Base-by-base conservation (phyloP, 139 green algal genomes). In the Asterochloris erici region DNA sequence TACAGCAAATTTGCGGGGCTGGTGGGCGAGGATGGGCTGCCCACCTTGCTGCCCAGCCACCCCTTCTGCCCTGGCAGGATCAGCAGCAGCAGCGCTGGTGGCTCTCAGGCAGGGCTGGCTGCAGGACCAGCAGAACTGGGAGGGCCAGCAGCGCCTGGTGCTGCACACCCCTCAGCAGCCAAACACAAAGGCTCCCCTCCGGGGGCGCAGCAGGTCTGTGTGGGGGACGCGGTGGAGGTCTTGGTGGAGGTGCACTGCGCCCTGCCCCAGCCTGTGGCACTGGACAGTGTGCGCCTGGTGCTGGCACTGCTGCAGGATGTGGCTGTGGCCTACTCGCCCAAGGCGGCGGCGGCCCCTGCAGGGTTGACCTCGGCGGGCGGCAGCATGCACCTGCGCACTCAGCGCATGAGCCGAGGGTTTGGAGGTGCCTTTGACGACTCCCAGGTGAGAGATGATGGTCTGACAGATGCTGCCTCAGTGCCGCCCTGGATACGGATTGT, bases 1-100 rank as follows among this genome's bases (percentile, higher is more conserved):
- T 89, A 78, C 81, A 90, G 84, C 73, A 84, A 81, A 15, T 93
- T 93, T 79, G 91, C 74, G 62, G 85, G 86, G 21, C 74, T 81
- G 73, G 63, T 63, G 62, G 63, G 29, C 63, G 0, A 63, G 1
- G 81, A 73, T 0, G 29, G 64, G 14, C 79, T 68, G n/a, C 26
- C 29, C 0, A 24, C 86, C 9, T 63, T 84, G n/a, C 78, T 70
- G 60, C 60, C 76, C 23, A 68, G 38, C 61, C 76, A 80, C 60
- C 38, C 47, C 28, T 10, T 54, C 38, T 54, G 38, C 38, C 38
- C 38, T 54, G 38, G 38, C 38, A 54, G 6, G 38, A 54, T 2
- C 38, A 54, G 6, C 38, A 54, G 38, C 38, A 54, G 4, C 38
- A 54, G 38, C 38, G 38, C 38, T 54, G 38, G 4, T 54, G 38